Evolutionary conservation across 1,284 basidiomycete genomes (phyloP), one percentile per base, ranked within the genome.

Genomic region (Megacollybia platyphylla): DNA sequence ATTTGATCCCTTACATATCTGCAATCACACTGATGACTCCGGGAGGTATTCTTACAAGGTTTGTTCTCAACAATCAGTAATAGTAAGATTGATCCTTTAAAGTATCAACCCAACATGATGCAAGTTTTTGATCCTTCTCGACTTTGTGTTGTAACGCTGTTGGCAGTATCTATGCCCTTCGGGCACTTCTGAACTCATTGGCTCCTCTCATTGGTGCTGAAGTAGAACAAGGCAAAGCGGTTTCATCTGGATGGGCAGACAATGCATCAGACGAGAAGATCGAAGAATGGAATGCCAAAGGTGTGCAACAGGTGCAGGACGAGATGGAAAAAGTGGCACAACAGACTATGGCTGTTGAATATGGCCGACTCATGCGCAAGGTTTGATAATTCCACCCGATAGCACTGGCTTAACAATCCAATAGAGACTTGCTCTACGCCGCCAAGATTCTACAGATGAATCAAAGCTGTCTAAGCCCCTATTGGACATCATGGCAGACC

Each of bases 1-100:
- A 2, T 93, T 81, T 51, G 83, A 96, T 54, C 58, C 77, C 0
- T 67, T 71, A 42, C 90, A 94, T 54, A 87, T 97, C 45, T 97
- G 93, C 68, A 97, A 97, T 55, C 92, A 97, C 57, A 81, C 81
- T 0, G 94, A 98, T 55, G 76, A 79, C 26, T 70, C 72, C 43
- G 92, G 92, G 0, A 70, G 92, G 35, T 98, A 97, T 56, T 71
- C 85, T 2, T 97, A 92, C 67, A 75, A 75, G 62, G 82, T 82
- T 52, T 46, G 64, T 47, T 26, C 17, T 41, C 10, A 32, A 30
- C 15, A 10, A 43, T 4, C 11, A 36, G 9, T 7, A 17, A 24
- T 15, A 15, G 31, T 11, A 7, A 7, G 10, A 15, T 34, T 34
- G 31, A 34, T 34, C 31, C 13, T 0, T 38, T 40, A 3, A 43